Evolutionary conservation across 2,329 filamentous ascomycete species (phyloP).

Genomic region (Meredithiella fracta): DNA sequence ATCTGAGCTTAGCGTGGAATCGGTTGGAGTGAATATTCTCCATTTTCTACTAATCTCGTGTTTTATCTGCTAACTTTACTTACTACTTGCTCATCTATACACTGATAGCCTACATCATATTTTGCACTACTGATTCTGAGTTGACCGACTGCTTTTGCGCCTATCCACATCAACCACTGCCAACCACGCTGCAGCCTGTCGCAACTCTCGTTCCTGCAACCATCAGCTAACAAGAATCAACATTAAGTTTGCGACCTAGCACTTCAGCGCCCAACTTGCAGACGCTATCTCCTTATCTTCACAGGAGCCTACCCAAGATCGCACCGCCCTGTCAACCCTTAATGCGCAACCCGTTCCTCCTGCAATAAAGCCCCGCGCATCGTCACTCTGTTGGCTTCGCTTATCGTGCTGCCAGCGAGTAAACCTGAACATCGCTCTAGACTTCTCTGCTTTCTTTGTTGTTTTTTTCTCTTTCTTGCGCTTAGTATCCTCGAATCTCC

Average conservation of each 20-base stretch:
- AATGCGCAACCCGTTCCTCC: neutral
- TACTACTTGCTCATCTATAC: neutral
- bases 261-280: neutral
- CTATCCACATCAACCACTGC: no score
- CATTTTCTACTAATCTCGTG: neutral
- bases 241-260: neutral
- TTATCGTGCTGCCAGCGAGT: slow-evolving; percentile 11
- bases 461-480: neutral
- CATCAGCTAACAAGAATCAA: neutral
- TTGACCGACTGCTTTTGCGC: no score
- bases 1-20: neutral
- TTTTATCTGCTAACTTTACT: neutral
- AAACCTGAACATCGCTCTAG: slow-evolving; percentile 5
- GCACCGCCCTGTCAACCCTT: slow-evolving; percentile 1
- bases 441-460: neutral
- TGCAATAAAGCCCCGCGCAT: slow-evolving; percentile 13
- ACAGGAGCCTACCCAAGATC: neutral
- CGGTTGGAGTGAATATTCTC: neutral
- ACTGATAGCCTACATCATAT: no score
- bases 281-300: neutral
- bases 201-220: neutral
- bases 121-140: no score
- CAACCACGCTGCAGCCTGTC: no score
- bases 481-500: no score
- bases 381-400: slow-evolving; percentile 13